These are phyloP conservation scores for Citrullus amarus DNA, from an alignment of 306 rosid species.

Conservation along the genomic window DNA sequence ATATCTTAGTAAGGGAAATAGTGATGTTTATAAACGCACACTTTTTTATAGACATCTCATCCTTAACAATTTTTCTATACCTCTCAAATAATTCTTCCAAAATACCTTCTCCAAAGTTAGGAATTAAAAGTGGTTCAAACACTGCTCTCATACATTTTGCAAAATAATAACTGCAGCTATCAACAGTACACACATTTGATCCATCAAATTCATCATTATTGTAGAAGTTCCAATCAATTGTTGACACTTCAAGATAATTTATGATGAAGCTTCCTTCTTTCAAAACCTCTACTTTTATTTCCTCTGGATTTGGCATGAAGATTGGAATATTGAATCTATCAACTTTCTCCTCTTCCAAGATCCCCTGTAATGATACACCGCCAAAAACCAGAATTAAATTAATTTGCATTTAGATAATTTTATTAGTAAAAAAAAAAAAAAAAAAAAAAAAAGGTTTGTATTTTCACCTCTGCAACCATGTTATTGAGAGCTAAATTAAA, in stretches of 20 bases:
- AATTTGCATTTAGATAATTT: no score
- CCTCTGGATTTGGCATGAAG: conserved; percentile 16
- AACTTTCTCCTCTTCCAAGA: conserved; percentile 20
- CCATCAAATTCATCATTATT: neutral
- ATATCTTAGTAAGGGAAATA: neutral
- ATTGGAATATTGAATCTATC: conserved; percentile 23
- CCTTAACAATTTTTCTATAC: neutral
- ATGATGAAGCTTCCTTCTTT: conserved; percentile 30
- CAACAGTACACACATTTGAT: neutral
- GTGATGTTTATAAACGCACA: neutral
- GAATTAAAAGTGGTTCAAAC: conserved; percentile 22
- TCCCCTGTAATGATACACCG: conserved; percentile 4
- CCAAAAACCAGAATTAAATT: no score
- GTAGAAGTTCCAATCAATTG: conserved; percentile 19
- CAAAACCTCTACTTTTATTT: conserved; percentile 21
- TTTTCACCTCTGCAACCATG: conserved; percentile 30
- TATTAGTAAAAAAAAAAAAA: neutral
- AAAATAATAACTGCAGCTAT: neutral
- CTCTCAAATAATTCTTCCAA: conserved; percentile 26
- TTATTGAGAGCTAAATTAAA: conserved; percentile 21
- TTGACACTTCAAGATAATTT: conserved; percentile 8
- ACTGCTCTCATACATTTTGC: conserved; percentile 19
- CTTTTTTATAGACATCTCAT: conserved; percentile 12
- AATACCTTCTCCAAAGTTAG: conserved; percentile 17
- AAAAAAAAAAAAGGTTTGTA: no score